Evolutionary conservation across 495 filamentous ascomycete species (phyloP).

Genomic region (Letharia lupina): DNA sequence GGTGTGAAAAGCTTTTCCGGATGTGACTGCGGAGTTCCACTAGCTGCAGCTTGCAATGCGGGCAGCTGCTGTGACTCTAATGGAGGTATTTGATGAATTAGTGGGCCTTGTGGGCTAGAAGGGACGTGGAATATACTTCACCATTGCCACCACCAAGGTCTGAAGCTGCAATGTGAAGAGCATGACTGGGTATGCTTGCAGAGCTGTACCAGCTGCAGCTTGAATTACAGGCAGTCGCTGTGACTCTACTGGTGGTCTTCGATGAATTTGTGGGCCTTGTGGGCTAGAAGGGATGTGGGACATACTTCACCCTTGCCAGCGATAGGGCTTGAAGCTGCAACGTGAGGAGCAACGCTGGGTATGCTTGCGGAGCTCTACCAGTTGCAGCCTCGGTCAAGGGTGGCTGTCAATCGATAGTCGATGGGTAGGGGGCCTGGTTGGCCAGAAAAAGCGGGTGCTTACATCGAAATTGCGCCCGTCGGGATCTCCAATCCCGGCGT

Average conservation of each 20-base stretch:
- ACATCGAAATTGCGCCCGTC: neutral
- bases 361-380: neutral
- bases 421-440: no score
- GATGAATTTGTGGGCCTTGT: neutral
- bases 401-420: neutral
- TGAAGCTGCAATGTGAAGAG: neutral
- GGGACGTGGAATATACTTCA: no score
- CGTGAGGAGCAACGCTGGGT: neutral
- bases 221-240: neutral
- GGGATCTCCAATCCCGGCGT: neutral
- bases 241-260: neutral
- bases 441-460: neutral
- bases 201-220: neutral
- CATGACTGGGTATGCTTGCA: neutral
- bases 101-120: no score
- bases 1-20: no score
- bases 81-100: no score
- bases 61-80: no score
- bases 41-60: no score
- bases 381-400: neutral
- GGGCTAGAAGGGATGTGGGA: neutral
- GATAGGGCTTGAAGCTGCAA: neutral
- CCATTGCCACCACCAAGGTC: neutral
- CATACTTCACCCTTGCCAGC: neutral
- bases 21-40: no score